Conservation (phyloP, 1,284 basidiomycete genomes). For the Rhodofomes roseus region DNA sequence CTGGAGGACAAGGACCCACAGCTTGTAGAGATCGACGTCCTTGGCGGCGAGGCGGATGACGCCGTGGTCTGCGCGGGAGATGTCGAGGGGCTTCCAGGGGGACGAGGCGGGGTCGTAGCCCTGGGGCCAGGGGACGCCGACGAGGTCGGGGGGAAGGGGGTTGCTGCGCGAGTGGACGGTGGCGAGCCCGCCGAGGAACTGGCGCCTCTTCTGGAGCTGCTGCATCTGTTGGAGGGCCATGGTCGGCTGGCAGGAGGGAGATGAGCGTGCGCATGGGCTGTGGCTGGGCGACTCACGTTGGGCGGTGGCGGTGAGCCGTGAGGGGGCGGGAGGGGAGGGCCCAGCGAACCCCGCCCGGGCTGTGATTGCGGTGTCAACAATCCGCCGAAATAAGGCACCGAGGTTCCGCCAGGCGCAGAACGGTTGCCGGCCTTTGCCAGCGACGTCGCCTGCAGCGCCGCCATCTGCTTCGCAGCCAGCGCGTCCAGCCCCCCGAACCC, state of each 20-base stretch:
- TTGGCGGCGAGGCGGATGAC: constrained; percentile 68
- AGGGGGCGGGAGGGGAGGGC: constrained; percentile 13
- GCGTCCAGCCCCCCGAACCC: constrained; percentile 26
- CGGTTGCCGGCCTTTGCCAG: constrained; percentile 58
- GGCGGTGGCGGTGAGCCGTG: constrained; percentile 18
- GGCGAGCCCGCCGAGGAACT: constrained; percentile 57
- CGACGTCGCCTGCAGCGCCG: constrained; percentile 61
- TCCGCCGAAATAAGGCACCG: constrained; percentile 64
- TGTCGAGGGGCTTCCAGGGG: constrained; percentile 61
- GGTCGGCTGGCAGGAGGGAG: constrained; percentile 14
- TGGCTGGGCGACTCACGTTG: background rate
- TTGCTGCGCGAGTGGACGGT: constrained; percentile 43
- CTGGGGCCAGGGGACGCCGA: constrained; percentile 47
- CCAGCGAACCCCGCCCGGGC: constrained; percentile 19
- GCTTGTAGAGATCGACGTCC: constrained; percentile 72
- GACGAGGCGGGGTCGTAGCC: constrained; percentile 59
- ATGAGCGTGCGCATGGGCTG: constrained; percentile 10
- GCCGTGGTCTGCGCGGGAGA: constrained; percentile 50
- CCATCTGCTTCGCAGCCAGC: constrained; percentile 69
- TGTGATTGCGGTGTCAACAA: constrained; percentile 42
- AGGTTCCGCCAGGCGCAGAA: constrained; percentile 56
- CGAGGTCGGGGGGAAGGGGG: constrained; percentile 65
- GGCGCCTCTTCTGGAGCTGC: constrained; percentile 44
- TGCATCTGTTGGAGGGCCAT: constrained; percentile 14
- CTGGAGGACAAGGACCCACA: constrained; percentile 58